phyloP scores from a whole-genome alignment of 371 early-diverging fungal species.

The Mucor indicus region DNA sequence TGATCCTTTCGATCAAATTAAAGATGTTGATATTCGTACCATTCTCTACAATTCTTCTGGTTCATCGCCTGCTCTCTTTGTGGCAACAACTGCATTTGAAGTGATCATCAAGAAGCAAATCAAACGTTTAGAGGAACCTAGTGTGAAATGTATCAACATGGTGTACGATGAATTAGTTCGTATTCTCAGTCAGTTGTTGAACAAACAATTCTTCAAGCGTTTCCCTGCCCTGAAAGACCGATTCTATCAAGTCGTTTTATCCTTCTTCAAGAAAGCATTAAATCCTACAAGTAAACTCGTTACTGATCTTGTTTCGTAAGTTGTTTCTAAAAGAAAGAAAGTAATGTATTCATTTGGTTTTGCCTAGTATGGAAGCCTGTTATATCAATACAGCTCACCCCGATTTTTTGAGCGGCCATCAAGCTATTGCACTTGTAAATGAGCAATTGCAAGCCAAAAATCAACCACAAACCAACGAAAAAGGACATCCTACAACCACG shows the following conservation, averaged over 20 bases:
- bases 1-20: slow-evolving; percentile 96
- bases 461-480: slow-evolving; percentile 29
- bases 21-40: slow-evolving; percentile 97
- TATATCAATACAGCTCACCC: slow-evolving; percentile 99
- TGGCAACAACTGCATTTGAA: slow-evolving; percentile 97
- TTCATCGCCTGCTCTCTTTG: slow-evolving; percentile 94
- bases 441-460: slow-evolving; percentile 69
- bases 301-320: slow-evolving; percentile 80
- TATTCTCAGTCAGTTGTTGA: slow-evolving; percentile 86
- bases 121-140: slow-evolving; percentile 93
- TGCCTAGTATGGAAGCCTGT: slow-evolving; percentile 79
- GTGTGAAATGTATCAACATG: slow-evolving; percentile 89
- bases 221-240: slow-evolving; percentile 92
- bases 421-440: slow-evolving; percentile 90
- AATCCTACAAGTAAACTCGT: slow-evolving; percentile 94
- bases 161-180: slow-evolving; percentile 96
- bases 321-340: slow-evolving; percentile 1
- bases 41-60: slow-evolving; percentile 98
- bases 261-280: slow-evolving; percentile 87
- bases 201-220: slow-evolving; percentile 90
- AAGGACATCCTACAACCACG: not conserved
- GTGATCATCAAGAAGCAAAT: slow-evolving; percentile 97
- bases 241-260: slow-evolving; percentile 87
- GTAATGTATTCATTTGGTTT: too few species aligned
- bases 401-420: slow-evolving; percentile 96